These are phyloP conservation scores for Apiospora koreana DNA, from an alignment of 2,329 filamentous ascomycete species.

Conservation along the genomic window DNA sequence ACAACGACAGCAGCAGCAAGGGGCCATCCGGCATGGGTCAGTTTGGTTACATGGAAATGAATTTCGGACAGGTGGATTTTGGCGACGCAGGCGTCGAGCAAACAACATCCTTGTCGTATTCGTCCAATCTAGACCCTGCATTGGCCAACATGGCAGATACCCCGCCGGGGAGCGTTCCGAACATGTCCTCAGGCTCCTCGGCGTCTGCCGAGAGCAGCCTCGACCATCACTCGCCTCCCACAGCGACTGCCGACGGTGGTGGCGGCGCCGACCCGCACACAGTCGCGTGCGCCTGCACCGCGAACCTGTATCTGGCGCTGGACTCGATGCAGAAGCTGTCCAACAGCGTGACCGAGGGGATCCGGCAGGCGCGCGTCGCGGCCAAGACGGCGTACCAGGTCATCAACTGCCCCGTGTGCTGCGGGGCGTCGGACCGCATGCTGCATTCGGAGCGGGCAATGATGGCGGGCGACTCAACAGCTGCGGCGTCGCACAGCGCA, in stretches of 20 bases:
- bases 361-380: constrained; percentile 49
- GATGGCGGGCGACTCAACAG: constrained; percentile 9
- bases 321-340: constrained; percentile 51
- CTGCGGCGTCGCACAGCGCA: constrained; percentile 18
- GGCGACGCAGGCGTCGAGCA: constrained; percentile 22
- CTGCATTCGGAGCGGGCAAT: constrained; percentile 22
- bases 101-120: constrained; percentile 19
- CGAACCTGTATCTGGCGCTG: constrained; percentile 51
- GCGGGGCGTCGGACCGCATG: constrained; percentile 38
- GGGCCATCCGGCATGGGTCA: constrained; percentile 16
- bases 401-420: constrained; percentile 53
- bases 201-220: constrained; percentile 25
- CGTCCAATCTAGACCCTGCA: constrained; percentile 30
- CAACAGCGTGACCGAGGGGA: constrained; percentile 44
- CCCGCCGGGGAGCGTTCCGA: constrained; percentile 23
- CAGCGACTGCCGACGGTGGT: not conserved
- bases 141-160: constrained; percentile 22
- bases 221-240: not conserved
- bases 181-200: constrained; percentile 23
- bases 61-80: constrained; percentile 28
- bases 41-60: constrained; percentile 23
- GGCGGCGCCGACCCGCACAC: not conserved
- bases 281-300: constrained; percentile 47
- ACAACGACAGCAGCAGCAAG: not conserved
- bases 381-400: constrained; percentile 51